Conservation (phyloP, 2,329 filamentous ascomycete species). For the Fusarium torulosum region DNA sequence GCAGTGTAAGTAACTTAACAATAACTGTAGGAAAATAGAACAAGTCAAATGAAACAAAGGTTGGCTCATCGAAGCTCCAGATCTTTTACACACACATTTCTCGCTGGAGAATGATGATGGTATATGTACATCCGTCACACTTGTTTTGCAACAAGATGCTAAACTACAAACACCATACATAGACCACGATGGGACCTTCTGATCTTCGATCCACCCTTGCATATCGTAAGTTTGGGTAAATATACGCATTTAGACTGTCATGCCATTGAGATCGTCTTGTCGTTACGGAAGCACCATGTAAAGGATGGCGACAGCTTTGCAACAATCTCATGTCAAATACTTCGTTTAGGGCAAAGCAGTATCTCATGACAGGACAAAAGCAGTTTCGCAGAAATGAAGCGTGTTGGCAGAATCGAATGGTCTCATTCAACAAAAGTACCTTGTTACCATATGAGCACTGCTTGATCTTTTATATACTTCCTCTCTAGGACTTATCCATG, state of each 20-base stretch:
- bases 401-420: conserved; percentile 9
- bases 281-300: neutral
- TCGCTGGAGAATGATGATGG: neutral
- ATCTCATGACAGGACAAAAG: neutral
- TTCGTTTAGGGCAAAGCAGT: neutral
- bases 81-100: neutral
- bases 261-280: conserved; percentile 9
- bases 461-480: neutral
- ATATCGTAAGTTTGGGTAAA: neutral
- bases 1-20: too few relatives aligned
- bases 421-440: neutral
- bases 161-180: neutral
- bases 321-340: conserved; percentile 1
- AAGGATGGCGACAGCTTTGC: conserved; percentile 12
- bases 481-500: too few relatives aligned
- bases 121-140: neutral
- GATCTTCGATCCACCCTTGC: neutral
- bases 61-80: too few relatives aligned
- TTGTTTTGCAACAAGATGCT: neutral
- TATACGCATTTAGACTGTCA: conserved; percentile 7
- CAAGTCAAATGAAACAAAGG: too few relatives aligned
- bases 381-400: conserved; percentile 1
- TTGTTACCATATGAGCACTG: conserved; percentile 5
- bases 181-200: neutral
- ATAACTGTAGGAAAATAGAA: too few relatives aligned